These are phyloP conservation scores for Daldinia loculata DNA, from an alignment of 495 filamentous ascomycete species.

Conservation along the genomic window DNA sequence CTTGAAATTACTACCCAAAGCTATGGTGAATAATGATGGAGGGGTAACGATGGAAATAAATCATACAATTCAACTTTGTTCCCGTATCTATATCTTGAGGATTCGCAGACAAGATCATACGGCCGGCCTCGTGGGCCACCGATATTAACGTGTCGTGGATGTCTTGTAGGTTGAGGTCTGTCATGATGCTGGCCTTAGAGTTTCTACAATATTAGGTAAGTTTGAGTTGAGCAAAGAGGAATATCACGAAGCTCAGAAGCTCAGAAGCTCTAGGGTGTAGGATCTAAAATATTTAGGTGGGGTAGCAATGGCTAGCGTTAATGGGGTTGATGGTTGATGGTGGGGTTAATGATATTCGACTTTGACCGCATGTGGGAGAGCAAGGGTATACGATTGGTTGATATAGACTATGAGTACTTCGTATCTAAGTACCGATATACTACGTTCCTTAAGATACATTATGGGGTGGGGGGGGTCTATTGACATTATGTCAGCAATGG, in stretches of 20 bases:
- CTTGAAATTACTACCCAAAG: too few species aligned
- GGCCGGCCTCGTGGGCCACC: conserved; percentile 79
- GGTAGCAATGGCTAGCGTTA: conserved; percentile 4
- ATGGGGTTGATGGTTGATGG: background rate
- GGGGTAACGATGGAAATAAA: conserved; percentile 11
- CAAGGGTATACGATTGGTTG: conserved; percentile 27
- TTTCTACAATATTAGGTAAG: background rate
- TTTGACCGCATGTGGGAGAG: conserved; percentile 32
- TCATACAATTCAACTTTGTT: conserved; percentile 86
- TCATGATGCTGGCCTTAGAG: conserved; percentile 45
- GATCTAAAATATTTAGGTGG: conserved; percentile 18
- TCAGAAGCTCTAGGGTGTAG: conserved; percentile 2
- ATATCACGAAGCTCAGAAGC: conserved; percentile 2
- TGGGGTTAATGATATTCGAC: conserved; percentile 15
- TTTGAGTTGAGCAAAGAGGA: background rate
- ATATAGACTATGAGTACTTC: background rate
- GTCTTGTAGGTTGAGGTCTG: conserved; percentile 72
- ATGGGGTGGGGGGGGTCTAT: too few species aligned
- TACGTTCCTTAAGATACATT: background rate
- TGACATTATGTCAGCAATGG: too few species aligned
- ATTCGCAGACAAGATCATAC: conserved; percentile 80
- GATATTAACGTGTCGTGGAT: conserved; percentile 81
- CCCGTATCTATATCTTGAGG: conserved; percentile 69
- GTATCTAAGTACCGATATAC: background rate
- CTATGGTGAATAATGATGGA: too few species aligned